Conservation (phyloP, 345 rosid species). For the Isatis tinctoria region DNA sequence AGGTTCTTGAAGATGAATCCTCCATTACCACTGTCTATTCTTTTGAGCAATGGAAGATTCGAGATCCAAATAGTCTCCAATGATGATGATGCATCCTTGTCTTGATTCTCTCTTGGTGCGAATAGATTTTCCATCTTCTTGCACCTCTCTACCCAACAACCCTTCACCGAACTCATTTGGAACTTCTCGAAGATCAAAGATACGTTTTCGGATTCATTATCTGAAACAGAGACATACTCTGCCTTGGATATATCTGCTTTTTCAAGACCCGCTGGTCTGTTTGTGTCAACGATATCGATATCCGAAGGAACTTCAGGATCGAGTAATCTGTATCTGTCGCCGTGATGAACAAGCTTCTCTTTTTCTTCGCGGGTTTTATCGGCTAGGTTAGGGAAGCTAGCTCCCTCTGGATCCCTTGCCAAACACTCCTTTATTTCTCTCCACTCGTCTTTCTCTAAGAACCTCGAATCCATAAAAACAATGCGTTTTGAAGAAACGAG, state of each 20-base stretch:
- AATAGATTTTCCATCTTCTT: slow-evolving; percentile 26
- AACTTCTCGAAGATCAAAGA: slow-evolving; percentile 33
- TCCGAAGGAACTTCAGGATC: slow-evolving; percentile 13
- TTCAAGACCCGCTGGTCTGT: slow-evolving; percentile 33
- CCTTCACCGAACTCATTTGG: slow-evolving; percentile 27
- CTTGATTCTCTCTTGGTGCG: slow-evolving; percentile 2
- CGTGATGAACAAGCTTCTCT: background rate
- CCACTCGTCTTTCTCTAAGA: background rate
- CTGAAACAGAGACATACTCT: slow-evolving; percentile 32
- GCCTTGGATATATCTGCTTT: slow-evolving; percentile 14
- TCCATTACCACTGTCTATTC: slow-evolving; percentile 8
- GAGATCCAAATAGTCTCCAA: slow-evolving; percentile 45
- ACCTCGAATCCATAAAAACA: slow-evolving; percentile 7
- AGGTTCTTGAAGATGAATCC: slow-evolving; percentile 36
- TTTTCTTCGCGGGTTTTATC: background rate
- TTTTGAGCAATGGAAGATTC: slow-evolving; percentile 35
- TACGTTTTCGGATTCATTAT: slow-evolving; percentile 17
- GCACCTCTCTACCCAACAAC: slow-evolving; percentile 52
- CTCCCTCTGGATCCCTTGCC: background rate
- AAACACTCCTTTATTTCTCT: background rate
- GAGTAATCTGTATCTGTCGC: slow-evolving; percentile 7
- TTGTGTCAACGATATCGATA: slow-evolving; percentile 13
- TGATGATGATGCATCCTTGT: background rate
- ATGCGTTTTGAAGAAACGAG: slow-evolving; percentile 2
- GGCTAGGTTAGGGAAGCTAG: background rate